Base-by-base conservation (phyloP, 768 basidiomycete genomes). In the Galerina marginata region DNA sequence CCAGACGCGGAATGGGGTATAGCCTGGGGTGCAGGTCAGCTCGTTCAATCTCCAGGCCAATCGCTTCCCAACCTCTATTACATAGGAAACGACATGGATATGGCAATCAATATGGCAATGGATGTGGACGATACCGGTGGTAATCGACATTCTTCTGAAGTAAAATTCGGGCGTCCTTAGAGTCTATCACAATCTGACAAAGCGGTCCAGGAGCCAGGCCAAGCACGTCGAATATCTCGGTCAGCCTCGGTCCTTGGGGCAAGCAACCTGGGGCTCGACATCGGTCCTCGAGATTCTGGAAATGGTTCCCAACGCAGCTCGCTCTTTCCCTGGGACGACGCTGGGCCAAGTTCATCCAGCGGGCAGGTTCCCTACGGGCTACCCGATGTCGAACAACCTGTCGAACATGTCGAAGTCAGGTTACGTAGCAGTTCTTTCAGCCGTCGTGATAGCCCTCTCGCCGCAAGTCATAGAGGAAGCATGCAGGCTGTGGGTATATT, bases 281-380 rank as follows among this genome's bases (percentile, higher is more conserved):
- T 80, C 5, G 78, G 72, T 38, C 64, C 72, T 9, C 70, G 75
- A 29, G 76, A 78, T 42, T 71, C 72, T 36, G 71, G 74, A 43
- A 75, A 77, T 47, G 83, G 78, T 29, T 90, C 90, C 16, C 90
- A 91, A 67, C 79, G 82, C 37, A 90, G 86, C 63, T 86, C 88
- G 9, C 69, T 93, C 33, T 92, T 92, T 69, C 92, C 92, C 5
- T 94, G 92, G 92, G 91, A 93, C 67, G 83, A 93, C 69, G 91
- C 91, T 4, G 89, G 87, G 3, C 76, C 82, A 5, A 79, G 77
- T 42, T 90, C 87, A 53, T 89, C 88, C 1, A 86, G 83, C 36
- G 77, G 75, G 36, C 83, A 73, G 25, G 80, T 59, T 2, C 74
- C 60, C 44, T 67, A 67, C 54, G 61, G 68, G 15, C 74, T 73